Evolutionary conservation across 2,329 filamentous ascomycete species (phyloP).

Genomic region (Fusarium sp.): DNA sequence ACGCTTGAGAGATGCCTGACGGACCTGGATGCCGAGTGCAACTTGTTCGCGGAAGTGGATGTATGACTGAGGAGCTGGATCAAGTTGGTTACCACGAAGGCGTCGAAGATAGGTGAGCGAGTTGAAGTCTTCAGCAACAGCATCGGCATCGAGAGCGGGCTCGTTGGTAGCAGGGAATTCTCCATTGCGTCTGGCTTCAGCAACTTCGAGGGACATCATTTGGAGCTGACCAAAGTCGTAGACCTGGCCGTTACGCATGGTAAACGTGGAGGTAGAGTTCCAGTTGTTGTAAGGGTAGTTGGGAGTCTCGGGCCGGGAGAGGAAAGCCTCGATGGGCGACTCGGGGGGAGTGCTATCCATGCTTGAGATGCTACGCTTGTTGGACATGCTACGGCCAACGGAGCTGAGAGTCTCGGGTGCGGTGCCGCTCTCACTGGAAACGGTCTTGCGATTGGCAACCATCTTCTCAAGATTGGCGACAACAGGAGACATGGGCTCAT

Average conservation of each 20-base stretch:
- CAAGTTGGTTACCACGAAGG: constrained; percentile 25
- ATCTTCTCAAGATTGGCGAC: constrained; percentile 9
- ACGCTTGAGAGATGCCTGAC: constrained; percentile 40
- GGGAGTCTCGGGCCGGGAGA: background rate
- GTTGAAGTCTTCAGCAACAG: constrained; percentile 45
- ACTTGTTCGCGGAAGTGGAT: constrained; percentile 44
- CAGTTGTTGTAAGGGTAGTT: background rate
- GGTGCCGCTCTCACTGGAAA: background rate
- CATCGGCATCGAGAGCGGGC: constrained; percentile 36
- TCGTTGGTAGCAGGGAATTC: constrained; percentile 46
- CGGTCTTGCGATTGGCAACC: background rate
- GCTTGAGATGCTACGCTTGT: background rate
- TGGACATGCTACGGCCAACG: background rate
- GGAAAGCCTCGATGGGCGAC: constrained; percentile 20
- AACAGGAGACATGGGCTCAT: constrained; percentile 8
- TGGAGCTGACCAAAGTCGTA: constrained; percentile 34
- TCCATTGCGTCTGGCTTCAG: constrained; percentile 43
- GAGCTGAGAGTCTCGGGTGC: background rate
- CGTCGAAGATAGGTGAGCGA: constrained; percentile 43
- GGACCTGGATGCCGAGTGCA: constrained; percentile 46
- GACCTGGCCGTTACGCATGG: background rate
- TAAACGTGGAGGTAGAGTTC: background rate
- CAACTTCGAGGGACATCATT: constrained; percentile 44
- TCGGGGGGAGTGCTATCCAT: background rate
- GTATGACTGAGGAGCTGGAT: constrained; percentile 34